These are phyloP conservation scores for Hyphopichia fennica DNA, from an alignment of 1,139 yeast species.

Conservation along the genomic window DNA sequence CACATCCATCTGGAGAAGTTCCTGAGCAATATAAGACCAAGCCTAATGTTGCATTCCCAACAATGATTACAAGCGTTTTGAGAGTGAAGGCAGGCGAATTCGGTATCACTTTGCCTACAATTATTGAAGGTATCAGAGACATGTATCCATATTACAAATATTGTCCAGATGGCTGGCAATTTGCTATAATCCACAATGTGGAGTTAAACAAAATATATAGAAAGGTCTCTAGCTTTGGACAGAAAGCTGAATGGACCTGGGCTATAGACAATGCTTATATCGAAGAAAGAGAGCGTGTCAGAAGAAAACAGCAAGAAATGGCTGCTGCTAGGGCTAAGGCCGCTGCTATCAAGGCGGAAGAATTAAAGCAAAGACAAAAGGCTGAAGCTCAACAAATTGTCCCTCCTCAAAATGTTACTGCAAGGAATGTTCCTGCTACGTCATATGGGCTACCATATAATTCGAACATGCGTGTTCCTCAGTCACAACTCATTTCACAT, in stretches of 20 bases:
- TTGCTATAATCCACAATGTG: conserved; percentile 84
- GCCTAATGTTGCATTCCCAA: conserved; percentile 79
- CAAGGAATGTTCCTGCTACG: conserved; percentile 22
- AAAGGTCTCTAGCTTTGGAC: conserved; percentile 68
- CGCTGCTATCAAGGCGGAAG: conserved; percentile 55
- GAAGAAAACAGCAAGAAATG: conserved; percentile 66
- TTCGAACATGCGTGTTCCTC: conserved; percentile 16
- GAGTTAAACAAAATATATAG: conserved; percentile 83
- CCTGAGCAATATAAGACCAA: conserved; percentile 84
- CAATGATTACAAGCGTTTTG: conserved; percentile 76
- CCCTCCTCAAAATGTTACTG: conserved; percentile 24
- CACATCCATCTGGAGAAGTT: conserved; percentile 71
- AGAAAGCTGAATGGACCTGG: conserved; percentile 79
- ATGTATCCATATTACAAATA: conserved; percentile 87
- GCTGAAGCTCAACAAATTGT: conserved; percentile 31
- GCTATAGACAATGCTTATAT: conserved; percentile 83
- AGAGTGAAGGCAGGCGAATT: conserved; percentile 59
- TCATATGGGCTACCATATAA: conserved; percentile 24
- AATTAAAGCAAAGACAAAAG: conserved; percentile 44
- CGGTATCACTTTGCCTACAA: conserved; percentile 83
- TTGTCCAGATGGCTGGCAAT: conserved; percentile 98
- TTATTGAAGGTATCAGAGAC: conserved; percentile 82
- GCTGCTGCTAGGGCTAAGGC: conserved; percentile 60
- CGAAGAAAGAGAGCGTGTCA: conserved; percentile 74
- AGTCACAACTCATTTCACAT: conserved; percentile 25